These are phyloP conservation scores for Colletotrichum ledebouriae DNA, from an alignment of 2,329 filamentous ascomycete species.

Conservation along the genomic window DNA sequence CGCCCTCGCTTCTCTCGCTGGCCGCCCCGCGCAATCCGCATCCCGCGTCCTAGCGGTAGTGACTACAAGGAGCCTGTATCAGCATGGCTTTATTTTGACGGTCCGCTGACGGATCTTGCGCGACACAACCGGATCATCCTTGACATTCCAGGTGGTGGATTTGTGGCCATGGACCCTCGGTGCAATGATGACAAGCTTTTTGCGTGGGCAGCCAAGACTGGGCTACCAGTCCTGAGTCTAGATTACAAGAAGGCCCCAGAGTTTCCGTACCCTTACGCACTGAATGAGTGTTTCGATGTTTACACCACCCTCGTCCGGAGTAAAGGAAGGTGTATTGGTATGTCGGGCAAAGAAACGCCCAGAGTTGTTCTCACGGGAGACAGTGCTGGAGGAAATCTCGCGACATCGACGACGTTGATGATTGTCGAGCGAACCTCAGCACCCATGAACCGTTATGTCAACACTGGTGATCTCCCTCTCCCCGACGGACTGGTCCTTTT, in stretches of 20 bases:
- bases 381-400: slow-evolving; percentile 64
- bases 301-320: slow-evolving; percentile 55
- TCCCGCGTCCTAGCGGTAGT: slow-evolving; percentile 83
- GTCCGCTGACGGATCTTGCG: slow-evolving; percentile 81
- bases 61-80: slow-evolving; percentile 86
- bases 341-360: slow-evolving; percentile 56
- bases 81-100: slow-evolving; percentile 96
- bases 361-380: slow-evolving; percentile 61
- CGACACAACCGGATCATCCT: slow-evolving; percentile 84
- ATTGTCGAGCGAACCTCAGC: slow-evolving; percentile 77
- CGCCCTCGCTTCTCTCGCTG: slow-evolving; percentile 85
- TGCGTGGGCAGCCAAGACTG: slow-evolving; percentile 90
- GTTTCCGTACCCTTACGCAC: slow-evolving; percentile 61
- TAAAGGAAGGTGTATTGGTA: slow-evolving; percentile 58
- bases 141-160: slow-evolving; percentile 94
- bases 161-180: slow-evolving; percentile 96
- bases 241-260: slow-evolving; percentile 78
- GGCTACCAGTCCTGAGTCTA: slow-evolving; percentile 88
- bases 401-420: slow-evolving; percentile 85
- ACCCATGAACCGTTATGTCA: slow-evolving; percentile 67
- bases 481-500: slow-evolving; percentile 88
- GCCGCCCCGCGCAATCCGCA: slow-evolving; percentile 84
- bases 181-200: slow-evolving; percentile 95
- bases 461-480: slow-evolving; percentile 72
- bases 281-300: slow-evolving; percentile 66